A percentile compares a stretch with the other conserved stretches of the same genome.
Conservation (phyloP, 2,329 filamentous ascomycete species). For the Alternaria sp. region DNA sequence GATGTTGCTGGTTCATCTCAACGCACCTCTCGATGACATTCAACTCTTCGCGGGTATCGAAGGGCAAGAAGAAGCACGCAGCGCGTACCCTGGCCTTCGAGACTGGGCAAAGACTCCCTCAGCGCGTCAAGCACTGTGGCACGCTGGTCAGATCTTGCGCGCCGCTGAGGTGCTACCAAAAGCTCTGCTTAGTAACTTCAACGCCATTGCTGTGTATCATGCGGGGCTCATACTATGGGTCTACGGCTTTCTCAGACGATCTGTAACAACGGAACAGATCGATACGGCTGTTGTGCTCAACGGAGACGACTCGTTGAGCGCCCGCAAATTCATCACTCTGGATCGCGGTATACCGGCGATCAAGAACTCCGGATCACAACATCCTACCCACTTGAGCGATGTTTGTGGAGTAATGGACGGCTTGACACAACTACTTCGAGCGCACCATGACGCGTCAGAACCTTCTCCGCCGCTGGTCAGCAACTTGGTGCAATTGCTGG, state of each 20-base stretch:
- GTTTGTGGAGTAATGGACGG: conserved; percentile 66
- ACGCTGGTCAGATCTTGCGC: conserved; percentile 71
- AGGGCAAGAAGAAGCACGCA: conserved; percentile 68
- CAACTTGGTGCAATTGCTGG: conserved; percentile 69
- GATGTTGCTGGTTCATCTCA: conserved; percentile 67
- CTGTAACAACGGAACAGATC: conserved; percentile 27
- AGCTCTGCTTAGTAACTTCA: conserved; percentile 67
- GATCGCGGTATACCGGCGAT: conserved; percentile 63
- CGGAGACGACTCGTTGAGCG: conserved; percentile 58
- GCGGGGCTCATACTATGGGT: conserved; percentile 72
- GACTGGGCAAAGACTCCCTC: conserved; percentile 64
- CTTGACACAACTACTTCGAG: conserved; percentile 65
- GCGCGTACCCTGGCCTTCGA: conserved; percentile 64
- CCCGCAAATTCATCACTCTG: conserved; percentile 65
- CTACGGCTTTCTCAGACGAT: conserved; percentile 63
- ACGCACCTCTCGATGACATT: conserved; percentile 69
- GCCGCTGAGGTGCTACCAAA: conserved; percentile 63
- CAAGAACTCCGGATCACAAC: conserved; percentile 33
- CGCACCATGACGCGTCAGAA: conserved; percentile 48
- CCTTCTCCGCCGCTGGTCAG: conserved; percentile 67
- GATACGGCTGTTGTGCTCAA: conserved; percentile 58
- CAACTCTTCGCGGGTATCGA: conserved; percentile 73
- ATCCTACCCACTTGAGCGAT: conserved; percentile 56
- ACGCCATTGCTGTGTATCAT: conserved; percentile 72
- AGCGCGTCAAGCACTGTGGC: conserved; percentile 68